Evolutionary conservation across 2,329 filamentous ascomycete genomes (phyloP).

Genomic region (Aureobasidium sp.): DNA sequence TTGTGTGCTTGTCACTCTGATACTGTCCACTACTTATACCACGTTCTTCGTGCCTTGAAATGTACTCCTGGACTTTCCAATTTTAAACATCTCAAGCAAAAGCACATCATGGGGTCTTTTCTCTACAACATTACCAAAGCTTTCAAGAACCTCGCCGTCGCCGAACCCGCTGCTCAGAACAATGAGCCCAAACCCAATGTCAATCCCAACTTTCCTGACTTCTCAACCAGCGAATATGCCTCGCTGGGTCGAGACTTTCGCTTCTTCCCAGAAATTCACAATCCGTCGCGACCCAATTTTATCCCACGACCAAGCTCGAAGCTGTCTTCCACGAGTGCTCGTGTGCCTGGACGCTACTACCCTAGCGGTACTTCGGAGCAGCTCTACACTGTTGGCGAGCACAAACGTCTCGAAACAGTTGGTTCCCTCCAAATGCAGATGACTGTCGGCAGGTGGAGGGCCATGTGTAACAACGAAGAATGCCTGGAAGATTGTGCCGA

Average conservation of each 20-base stretch:
- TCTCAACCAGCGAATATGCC: background rate
- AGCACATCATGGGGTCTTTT: background rate
- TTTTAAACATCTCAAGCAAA: background rate
- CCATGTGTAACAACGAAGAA: background rate
- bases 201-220: background rate
- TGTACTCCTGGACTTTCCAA: background rate
- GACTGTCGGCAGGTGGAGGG: background rate
- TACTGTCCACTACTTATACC: background rate
- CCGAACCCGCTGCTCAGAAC: background rate
- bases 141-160: background rate
- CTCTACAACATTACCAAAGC: background rate
- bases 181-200: background rate
- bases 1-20: background rate
- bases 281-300: background rate
- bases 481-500: background rate
- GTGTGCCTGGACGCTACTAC: background rate
- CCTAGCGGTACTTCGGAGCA: background rate
- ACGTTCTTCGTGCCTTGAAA: background rate
- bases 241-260: background rate
- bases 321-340: too few species aligned
- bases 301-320: background rate
- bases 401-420: background rate
- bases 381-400: background rate
- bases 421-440: background rate
- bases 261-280: background rate